phyloP scores from a whole-genome alignment of 495 filamentous ascomycete species.

The Penicillium lagena region DNA sequence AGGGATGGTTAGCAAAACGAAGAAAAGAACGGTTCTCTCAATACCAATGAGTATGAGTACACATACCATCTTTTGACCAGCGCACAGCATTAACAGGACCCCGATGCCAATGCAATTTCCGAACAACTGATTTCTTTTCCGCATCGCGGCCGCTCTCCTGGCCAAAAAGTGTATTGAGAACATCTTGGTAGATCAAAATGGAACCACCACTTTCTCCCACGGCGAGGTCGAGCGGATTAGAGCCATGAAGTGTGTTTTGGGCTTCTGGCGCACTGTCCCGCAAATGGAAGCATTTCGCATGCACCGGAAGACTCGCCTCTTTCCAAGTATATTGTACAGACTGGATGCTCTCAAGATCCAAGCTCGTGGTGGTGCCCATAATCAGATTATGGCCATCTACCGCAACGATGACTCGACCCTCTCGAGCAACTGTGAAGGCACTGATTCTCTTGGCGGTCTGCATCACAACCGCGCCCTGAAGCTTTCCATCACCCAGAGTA shows the following conservation, averaged over 20 bases:
- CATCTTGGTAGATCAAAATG: conserved; percentile 71
- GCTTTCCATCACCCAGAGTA: conserved; percentile 17
- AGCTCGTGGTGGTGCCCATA: conserved; percentile 18
- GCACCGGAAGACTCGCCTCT: conserved; percentile 33
- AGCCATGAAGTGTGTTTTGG: conserved; percentile 19
- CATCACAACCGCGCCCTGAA: conserved; percentile 15
- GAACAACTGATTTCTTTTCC: conserved; percentile 34
- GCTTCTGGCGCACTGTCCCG: conserved; percentile 8
- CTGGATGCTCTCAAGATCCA: conserved; percentile 5
- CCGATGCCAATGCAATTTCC: conserved; percentile 85
- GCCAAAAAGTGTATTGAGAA: conserved; percentile 50
- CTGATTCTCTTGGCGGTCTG: conserved; percentile 25
- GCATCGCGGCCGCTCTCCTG: conserved; percentile 14
- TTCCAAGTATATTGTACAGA: conserved; percentile 44
- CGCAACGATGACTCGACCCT: conserved; percentile 29
- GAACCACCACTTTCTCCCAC: conserved; percentile 68
- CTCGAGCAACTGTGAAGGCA: conserved; percentile 21
- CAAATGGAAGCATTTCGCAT: conserved; percentile 29
- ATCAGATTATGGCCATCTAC: conserved; percentile 28
- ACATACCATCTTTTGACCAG: conserved; percentile 85
- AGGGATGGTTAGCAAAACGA: conserved; percentile 3
- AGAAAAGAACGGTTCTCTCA: conserved; percentile 1
- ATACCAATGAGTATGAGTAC: background rate
- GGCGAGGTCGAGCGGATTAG: conserved; percentile 55
- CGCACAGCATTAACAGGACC: conserved; percentile 71